phyloP scores from a whole-genome alignment of 805 yeast genomes.

The Kuraishia hungarica region DNA sequence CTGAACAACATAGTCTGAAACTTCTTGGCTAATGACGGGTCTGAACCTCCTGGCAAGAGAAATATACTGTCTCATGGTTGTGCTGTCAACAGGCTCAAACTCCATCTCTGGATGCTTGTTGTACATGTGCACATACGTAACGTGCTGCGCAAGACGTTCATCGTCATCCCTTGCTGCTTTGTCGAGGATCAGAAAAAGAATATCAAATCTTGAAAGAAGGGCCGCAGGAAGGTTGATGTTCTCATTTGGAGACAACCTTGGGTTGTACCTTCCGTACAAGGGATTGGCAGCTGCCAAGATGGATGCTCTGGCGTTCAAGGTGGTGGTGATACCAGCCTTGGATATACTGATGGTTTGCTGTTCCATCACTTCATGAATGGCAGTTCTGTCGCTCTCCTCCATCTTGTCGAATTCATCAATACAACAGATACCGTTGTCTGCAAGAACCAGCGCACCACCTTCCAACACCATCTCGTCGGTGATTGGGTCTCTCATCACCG shows the following conservation, averaged over 20 bases:
- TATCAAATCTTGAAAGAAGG: constrained; percentile 86
- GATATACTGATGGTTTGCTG: constrained; percentile 97
- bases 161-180: constrained; percentile 74
- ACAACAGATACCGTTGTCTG: constrained; percentile 97
- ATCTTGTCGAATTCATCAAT: constrained; percentile 98
- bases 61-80: constrained; percentile 78
- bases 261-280: constrained; percentile 87
- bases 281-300: constrained; percentile 99
- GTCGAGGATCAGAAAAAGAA: constrained; percentile 80
- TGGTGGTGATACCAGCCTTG: constrained; percentile 95
- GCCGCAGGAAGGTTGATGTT: constrained; percentile 97
- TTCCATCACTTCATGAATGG: constrained; percentile 99
- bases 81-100: constrained; percentile 68
- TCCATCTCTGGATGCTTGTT: constrained; percentile 75
- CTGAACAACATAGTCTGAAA: constrained; percentile 80
- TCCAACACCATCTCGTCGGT: constrained; percentile 97
- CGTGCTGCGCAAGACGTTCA: constrained; percentile 85
- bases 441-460: constrained; percentile 95
- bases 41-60: constrained; percentile 77
- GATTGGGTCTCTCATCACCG: constrained; percentile 98
- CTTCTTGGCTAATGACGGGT: constrained; percentile 77
- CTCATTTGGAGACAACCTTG: constrained; percentile 83
- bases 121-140: constrained; percentile 92
- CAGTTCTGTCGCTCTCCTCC: constrained; percentile 96
- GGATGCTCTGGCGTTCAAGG: constrained; percentile 91